Base-by-base conservation (phyloP, 768 basidiomycete genomes). In the Russula dissimulans region DNA sequence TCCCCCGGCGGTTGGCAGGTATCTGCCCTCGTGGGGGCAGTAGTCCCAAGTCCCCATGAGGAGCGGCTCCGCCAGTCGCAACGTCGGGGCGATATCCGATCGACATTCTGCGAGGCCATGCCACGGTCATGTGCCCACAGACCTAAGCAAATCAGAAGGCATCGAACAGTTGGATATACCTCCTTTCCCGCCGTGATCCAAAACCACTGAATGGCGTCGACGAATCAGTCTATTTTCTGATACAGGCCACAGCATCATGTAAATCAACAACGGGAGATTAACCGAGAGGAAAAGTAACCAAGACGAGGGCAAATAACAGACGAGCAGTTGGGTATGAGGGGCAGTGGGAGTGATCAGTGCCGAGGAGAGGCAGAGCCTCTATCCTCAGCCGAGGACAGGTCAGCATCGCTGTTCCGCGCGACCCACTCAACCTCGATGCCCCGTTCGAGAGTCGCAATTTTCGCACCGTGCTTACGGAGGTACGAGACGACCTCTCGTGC, bases 401-500 rank as follows among this genome's bases (percentile, higher is more conserved):
- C 87, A 2, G 74, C 79, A 52, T 85, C 84, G 65, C 85, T 87
- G 61, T 79, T 81, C 66, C 81, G 71, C 38, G 77, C 82, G 39
- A 82, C 87, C 91, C 91, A 94, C 39, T 84, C 85, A n/a, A 77
- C 85, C 60, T 78, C 73, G 1, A 77, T 74, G 59, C 75, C 74
- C 58, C 76, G 68, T 48, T 74, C 73, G 48, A 81, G 76, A 31
- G 75, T 71, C 29, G 77, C 76, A 66, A 94, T 80, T 71, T 81
- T 85, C 47, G 89, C 93, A 0, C 93, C 93, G 62, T 81, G 76
- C 56, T 72, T 72, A 69, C 79, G 79, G 73, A 95, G 72, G 70
- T 87, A 95, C 45, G 71, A 68, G 15, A 92, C 74, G 0, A 95
- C 86, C 72, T 95, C 93, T 43, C 73, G 73, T 43, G 83, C 87